Evolutionary conservation across 352 stramenopile genomes (phyloP).

Genomic region (Phytophthora crassamura): DNA sequence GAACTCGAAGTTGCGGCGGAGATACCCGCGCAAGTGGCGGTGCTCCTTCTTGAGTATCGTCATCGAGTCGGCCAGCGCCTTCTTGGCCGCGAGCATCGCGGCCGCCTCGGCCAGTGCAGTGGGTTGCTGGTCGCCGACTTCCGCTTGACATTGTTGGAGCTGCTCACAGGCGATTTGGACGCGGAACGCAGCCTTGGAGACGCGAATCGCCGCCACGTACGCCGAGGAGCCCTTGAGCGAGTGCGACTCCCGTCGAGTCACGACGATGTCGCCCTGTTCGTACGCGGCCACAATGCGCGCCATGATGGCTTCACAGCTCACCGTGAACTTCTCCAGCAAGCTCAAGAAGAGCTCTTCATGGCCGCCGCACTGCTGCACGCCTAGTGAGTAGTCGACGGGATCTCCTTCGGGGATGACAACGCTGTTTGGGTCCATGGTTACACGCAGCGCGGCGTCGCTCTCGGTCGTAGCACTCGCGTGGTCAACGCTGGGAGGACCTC

Average conservation of each 20-base stretch:
- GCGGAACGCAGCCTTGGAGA: constrained; percentile 85
- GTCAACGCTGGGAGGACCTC: constrained; percentile 26
- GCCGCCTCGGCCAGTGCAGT: constrained; percentile 24
- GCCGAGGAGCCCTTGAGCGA: constrained; percentile 84
- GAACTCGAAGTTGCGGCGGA: constrained; percentile 86
- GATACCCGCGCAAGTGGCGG: constrained; percentile 68
- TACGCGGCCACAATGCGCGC: constrained; percentile 57
- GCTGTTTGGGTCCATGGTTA: constrained; percentile 38
- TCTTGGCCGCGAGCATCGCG: constrained; percentile 28
- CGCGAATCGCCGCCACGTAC: constrained; percentile 76
- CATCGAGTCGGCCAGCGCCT: constrained; percentile 37
- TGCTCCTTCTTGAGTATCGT: constrained; percentile 69
- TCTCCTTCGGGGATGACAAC: constrained; percentile 81
- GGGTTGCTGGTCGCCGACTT: constrained; percentile 31
- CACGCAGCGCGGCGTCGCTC: constrained; percentile 29
- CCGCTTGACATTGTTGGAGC: constrained; percentile 50
- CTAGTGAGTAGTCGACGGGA: constrained; percentile 79
- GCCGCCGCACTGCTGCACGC: constrained; percentile 81
- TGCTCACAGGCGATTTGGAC: constrained; percentile 81
- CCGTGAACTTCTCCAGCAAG: constrained; percentile 78
- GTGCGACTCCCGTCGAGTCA: constrained; percentile 74
- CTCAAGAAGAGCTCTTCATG: constrained; percentile 82
- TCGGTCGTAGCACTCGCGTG: constrained; percentile 35
- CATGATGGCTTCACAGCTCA: constrained; percentile 70
- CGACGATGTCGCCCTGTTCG: constrained; percentile 48